Evolutionary conservation across 371 early-diverging fungal species (phyloP).

Genomic region (Catenaria anguillulae): DNA sequence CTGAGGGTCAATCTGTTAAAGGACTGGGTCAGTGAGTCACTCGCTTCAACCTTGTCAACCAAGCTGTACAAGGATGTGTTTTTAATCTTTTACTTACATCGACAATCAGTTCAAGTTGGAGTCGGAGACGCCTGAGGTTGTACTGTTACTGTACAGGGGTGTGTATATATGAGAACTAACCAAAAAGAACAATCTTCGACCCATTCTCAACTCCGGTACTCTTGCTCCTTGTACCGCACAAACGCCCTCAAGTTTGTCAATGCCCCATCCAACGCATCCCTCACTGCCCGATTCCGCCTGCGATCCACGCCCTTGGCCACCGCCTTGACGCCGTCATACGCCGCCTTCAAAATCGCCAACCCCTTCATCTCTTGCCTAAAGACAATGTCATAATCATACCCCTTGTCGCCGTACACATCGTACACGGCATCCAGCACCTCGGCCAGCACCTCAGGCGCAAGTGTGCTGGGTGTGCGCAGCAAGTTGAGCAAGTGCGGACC

Average conservation of each 20-base stretch:
- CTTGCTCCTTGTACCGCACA: constrained; percentile 63
- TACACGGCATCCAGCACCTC: constrained; percentile 71
- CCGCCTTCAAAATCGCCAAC: constrained; percentile 35
- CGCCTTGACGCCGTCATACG: constrained; percentile 17
- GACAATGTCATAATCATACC: constrained; percentile 66
- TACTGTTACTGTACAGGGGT: no score
- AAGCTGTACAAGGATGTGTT: no score
- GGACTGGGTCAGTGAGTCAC: no score
- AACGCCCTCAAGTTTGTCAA: constrained; percentile 64
- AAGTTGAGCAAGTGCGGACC: constrained; percentile 42
- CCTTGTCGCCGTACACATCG: constrained; percentile 72
- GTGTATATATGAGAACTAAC: no score
- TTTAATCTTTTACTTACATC: no score
- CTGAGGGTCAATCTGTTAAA: no score
- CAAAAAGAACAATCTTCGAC: no score
- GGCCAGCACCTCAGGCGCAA: constrained; percentile 35
- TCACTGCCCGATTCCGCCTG: constrained; percentile 47
- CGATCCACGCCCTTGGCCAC: constrained; percentile 53
- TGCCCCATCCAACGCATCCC: constrained; percentile 68
- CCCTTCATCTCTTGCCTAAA: constrained; percentile 61
- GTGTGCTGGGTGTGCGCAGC: constrained; percentile 8
- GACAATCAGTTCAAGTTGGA: no score
- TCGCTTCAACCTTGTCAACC: no score
- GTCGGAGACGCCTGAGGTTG: no score
- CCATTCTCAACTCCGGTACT: no score